Evolutionary conservation across 139 green algal genomes (phyloP).

Genomic region (Zygnema cylindricum): DNA sequence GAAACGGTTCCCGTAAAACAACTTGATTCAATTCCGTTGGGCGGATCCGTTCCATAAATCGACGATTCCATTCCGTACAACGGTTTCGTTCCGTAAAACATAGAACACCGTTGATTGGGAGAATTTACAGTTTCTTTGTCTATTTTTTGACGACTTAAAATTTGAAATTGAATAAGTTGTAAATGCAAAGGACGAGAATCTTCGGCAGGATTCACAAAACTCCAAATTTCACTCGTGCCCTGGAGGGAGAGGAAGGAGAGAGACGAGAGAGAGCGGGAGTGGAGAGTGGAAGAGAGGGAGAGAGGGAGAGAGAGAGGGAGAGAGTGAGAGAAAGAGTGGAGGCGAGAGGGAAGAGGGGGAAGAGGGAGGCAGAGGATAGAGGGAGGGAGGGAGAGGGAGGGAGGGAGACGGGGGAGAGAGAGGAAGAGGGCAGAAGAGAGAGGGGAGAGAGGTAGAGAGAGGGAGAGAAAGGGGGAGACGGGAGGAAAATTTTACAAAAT

Average conservation of each 20-base stretch:
- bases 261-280: no score
- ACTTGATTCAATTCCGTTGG: neutral
- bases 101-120: neutral
- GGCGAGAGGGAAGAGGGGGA: no score
- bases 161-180: slow-evolving; percentile 13
- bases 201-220: slow-evolving; percentile 30
- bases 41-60: neutral
- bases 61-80: neutral
- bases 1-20: slow-evolving; percentile 16
- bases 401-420: no score
- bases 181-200: slow-evolving; percentile 49
- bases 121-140: slow-evolving; percentile 6
- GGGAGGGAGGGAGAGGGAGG: no score
- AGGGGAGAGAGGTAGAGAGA: no score
- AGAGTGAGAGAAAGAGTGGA: no score
- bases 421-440: no score
- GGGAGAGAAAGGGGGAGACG: no score
- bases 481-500: no score
- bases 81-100: neutral
- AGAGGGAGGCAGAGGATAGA: no score
- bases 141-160: slow-evolving; percentile 21
- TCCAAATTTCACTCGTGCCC: slow-evolving; percentile 37
- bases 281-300: no score
- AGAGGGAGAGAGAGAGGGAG: no score
- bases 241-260: neutral